phyloP scores from a whole-genome alignment of 2,329 filamentous ascomycete species.

The Calonectria montana region DNA sequence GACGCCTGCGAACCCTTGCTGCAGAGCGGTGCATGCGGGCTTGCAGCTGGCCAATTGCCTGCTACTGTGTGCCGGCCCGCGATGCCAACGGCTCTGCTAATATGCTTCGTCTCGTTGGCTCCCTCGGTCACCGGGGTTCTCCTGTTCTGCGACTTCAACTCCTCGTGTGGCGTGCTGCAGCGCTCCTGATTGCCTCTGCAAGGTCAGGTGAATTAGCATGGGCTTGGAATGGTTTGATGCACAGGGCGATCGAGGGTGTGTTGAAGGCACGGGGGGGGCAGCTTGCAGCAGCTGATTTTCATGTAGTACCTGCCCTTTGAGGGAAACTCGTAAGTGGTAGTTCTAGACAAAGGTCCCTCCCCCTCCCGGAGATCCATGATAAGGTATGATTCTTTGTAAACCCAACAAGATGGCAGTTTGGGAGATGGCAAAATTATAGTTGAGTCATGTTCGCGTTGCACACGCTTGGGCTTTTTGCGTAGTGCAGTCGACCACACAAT shows the following conservation, averaged over 20 bases:
- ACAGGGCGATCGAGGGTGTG: neutral
- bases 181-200: slow-evolving; percentile 9
- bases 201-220: slow-evolving; percentile 6
- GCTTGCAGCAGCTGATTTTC: neutral
- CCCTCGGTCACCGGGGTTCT: slow-evolving; percentile 1
- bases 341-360: slow-evolving; percentile 11
- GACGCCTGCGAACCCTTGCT: slow-evolving; percentile 14
- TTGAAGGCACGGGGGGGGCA: no score
- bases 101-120: slow-evolving; percentile 32
- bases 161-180: neutral
- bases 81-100: slow-evolving; percentile 18
- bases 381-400: neutral
- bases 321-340: neutral
- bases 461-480: neutral
- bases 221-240: slow-evolving; percentile 1
- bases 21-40: slow-evolving; percentile 15
- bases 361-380: neutral
- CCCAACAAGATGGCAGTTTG: neutral
- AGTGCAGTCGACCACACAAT: neutral
- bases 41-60: slow-evolving; percentile 28
- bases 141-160: neutral
- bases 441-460: neutral
- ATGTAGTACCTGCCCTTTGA: slow-evolving; percentile 13
- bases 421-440: neutral
- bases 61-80: neutral